Conservation (phyloP, 257 asterid genomes). For the Cruciata laevipes region DNA sequence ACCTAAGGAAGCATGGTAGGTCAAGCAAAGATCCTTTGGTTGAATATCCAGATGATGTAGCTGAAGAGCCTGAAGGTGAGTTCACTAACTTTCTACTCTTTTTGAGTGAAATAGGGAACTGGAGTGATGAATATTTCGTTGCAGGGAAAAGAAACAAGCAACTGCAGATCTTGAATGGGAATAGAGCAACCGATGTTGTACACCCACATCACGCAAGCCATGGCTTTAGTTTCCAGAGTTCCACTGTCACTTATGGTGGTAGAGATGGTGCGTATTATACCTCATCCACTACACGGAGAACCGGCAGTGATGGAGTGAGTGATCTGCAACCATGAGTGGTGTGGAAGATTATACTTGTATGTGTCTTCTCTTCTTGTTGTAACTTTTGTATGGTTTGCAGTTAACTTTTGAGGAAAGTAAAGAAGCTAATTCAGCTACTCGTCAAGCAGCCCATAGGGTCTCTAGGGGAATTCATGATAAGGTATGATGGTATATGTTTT, state of each 20-base stretch:
- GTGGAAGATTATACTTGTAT: slow-evolving; percentile 5
- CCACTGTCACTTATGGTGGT: slow-evolving; percentile 77
- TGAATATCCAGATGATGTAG: slow-evolving; percentile 66
- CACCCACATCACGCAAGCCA: slow-evolving; percentile 47
- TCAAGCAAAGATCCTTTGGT: slow-evolving; percentile 61
- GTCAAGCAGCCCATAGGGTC: slow-evolving; percentile 74
- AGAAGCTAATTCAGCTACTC: slow-evolving; percentile 84
- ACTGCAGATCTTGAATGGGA: slow-evolving; percentile 31
- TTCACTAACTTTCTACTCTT: neutral
- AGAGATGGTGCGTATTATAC: slow-evolving; percentile 70
- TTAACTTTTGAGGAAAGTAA: slow-evolving; percentile 69
- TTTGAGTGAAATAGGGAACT: neutral
- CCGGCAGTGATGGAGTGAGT: slow-evolving; percentile 88
- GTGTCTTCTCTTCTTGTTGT: slow-evolving; percentile 10
- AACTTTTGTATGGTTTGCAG: slow-evolving; percentile 29
- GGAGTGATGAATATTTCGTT: neutral
- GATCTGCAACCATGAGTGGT: neutral
- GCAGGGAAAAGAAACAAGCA: slow-evolving; percentile 57
- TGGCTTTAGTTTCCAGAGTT: slow-evolving; percentile 71
- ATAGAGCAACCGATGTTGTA: slow-evolving; percentile 26
- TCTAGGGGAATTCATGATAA: slow-evolving; percentile 66
- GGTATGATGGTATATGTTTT: too few species aligned
- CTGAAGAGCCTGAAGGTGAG: slow-evolving; percentile 36
- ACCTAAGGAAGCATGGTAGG: slow-evolving; percentile 72
- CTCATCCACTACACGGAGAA: slow-evolving; percentile 64